phyloP scores from a whole-genome alignment of 352 stramenopile genomes.

The Phytophthora tentaculata region DNA sequence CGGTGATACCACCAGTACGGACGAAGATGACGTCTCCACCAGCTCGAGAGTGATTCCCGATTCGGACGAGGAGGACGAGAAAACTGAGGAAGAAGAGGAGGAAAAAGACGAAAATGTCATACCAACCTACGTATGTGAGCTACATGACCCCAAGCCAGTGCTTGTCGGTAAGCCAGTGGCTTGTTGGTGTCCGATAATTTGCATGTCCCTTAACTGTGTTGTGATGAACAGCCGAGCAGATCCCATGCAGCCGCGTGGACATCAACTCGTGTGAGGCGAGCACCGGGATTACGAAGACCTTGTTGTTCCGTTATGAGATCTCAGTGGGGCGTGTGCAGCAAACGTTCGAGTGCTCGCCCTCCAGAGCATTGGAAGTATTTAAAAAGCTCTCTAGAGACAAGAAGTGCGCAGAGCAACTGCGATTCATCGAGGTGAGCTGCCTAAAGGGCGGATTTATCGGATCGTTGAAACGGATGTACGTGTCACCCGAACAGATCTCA shows the following conservation, averaged over 20 bases:
- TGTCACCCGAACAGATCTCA: constrained; percentile 59
- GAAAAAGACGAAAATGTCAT: constrained; percentile 39
- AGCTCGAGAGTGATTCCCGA: constrained; percentile 41
- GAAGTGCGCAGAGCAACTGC: constrained; percentile 55
- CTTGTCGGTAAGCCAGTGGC: constrained; percentile 54
- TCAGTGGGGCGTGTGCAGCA: constrained; percentile 57
- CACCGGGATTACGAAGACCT: constrained; percentile 9
- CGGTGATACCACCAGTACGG: constrained; percentile 36
- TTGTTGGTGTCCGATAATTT: neutral
- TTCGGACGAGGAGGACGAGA: constrained; percentile 26
- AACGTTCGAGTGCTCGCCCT: constrained; percentile 71
- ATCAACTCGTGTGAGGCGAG: constrained; percentile 47
- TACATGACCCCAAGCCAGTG: constrained; percentile 78
- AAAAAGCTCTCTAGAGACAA: constrained; percentile 60
- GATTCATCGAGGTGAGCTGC: constrained; percentile 77
- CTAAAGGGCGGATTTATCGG: constrained; percentile 63
- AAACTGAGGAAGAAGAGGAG: constrained; percentile 38
- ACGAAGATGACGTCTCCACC: constrained; percentile 31
- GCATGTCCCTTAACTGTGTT: constrained; percentile 11
- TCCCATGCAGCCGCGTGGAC: constrained; percentile 63
- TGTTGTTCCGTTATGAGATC: constrained; percentile 73
- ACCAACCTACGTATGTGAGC: constrained; percentile 76
- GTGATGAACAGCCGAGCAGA: constrained; percentile 59
- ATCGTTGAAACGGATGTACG: constrained; percentile 71
- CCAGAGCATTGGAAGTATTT: constrained; percentile 62